Evolutionary conservation across 2,329 filamentous ascomycete genomes (phyloP), one percentile per base, ranked within the genome.

Genomic region (Aspergillus fumigatiaffinis): DNA sequence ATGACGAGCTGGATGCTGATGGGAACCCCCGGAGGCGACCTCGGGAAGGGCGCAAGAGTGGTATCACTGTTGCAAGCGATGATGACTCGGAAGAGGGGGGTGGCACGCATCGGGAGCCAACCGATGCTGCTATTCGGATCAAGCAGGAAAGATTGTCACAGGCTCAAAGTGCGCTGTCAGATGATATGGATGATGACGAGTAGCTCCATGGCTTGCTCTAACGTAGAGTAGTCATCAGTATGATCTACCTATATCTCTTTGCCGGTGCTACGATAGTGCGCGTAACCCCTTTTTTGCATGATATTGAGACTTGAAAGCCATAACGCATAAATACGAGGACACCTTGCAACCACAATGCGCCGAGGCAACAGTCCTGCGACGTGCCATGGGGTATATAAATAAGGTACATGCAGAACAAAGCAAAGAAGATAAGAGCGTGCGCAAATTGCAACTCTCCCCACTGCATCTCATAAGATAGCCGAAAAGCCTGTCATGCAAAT

Each of bases 61-160:
- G 66, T 44, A 67, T 72, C 50, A 71, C 67, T 23, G 66, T 74
- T 41, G 68, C 64, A 6, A 73, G 68, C 55, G 71, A 72, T 57
- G 66, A 61, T 38, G 67, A 63, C 1, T 61, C 62, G 53, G 64
- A 67, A 28, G 60, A 63, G 50, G 54, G 58, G 51, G 55, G 66
- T 56, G 9, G 32, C 42, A 25, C 17, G 47, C 2, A 35, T 26
- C 51, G 21, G 25, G 42, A 50, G 23, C 41, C 21, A 9, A 49
- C 54, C 12, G 41, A 48, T 10, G 41, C 51, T 26, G 47, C 25
- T n/a, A 56, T 66, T 4, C 51, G 59, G 17, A 60, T 65, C 21
- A 66, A 65, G 29, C 55, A 59, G 53, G 63, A 66, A 50, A 56
- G 57, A 49, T 49, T 54, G 32, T 57, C 58, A 21, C 58, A 51